Conservation (phyloP, 768 basidiomycete species). For the Boletellus emodensis region DNA sequence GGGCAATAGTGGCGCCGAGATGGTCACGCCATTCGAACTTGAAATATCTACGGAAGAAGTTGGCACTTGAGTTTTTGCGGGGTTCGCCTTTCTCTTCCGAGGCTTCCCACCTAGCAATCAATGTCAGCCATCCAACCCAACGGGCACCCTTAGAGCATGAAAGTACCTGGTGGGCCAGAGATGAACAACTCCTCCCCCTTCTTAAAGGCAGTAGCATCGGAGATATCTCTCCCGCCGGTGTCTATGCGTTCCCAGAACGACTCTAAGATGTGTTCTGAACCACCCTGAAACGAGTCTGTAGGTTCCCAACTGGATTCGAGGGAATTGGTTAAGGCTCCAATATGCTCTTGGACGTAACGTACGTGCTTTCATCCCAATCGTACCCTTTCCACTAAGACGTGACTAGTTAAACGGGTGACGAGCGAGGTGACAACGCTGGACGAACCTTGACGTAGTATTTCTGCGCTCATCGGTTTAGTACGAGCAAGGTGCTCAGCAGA, state of each 20-base stretch:
- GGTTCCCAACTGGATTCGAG: slow-evolving; percentile 60
- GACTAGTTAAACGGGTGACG: slow-evolving; percentile 3
- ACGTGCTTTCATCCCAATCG: slow-evolving; percentile 53
- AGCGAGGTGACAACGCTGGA: background rate
- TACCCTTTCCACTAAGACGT: slow-evolving; percentile 59
- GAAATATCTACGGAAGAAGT: slow-evolving; percentile 8
- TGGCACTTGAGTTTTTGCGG: slow-evolving; percentile 4
- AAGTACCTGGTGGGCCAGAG: slow-evolving; percentile 57
- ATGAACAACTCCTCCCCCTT: slow-evolving; percentile 52
- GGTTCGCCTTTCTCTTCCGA: slow-evolving; percentile 16
- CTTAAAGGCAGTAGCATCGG: slow-evolving; percentile 47
- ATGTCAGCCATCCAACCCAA: slow-evolving; percentile 1
- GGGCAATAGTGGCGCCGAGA: slow-evolving; percentile 18
- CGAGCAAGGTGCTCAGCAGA: slow-evolving; percentile 3
- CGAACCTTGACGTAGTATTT: slow-evolving; percentile 58
- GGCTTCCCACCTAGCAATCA: slow-evolving; percentile 14
- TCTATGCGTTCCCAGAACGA: slow-evolving; percentile 36
- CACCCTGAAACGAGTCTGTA: slow-evolving; percentile 49
- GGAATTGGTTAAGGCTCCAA: slow-evolving; percentile 3
- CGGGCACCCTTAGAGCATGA: background rate
- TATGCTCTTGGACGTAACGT: slow-evolving; percentile 25
- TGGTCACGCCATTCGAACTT: slow-evolving; percentile 6
- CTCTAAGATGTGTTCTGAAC: slow-evolving; percentile 49
- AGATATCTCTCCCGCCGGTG: slow-evolving; percentile 41
- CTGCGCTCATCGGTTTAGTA: slow-evolving; percentile 32